A percentile compares a stretch with the other conserved stretches of the same genome.
Evolutionary conservation across 106 monocot species (phyloP).

Genomic region (Dendrobium officinale): DNA sequence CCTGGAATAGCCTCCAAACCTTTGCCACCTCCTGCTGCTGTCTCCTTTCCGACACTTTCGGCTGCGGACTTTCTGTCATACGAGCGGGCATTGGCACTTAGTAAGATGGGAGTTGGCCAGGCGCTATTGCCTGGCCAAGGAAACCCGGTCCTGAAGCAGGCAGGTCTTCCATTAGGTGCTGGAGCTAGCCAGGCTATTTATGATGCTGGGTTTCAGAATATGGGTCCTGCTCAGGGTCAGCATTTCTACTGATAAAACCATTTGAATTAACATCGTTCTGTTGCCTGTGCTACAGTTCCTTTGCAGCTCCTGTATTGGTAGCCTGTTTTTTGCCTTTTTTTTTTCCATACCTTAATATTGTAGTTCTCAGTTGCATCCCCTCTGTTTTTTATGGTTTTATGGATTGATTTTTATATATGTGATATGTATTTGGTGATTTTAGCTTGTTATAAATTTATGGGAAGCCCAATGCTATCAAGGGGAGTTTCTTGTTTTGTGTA

Average conservation of each 20-base stretch:
- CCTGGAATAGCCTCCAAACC: slow-evolving; percentile 38
- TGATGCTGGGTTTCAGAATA: slow-evolving; percentile 50
- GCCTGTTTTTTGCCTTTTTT: background rate
- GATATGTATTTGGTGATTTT: background rate
- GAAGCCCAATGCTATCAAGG: too few species aligned
- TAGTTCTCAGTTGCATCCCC: background rate
- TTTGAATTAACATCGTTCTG: background rate
- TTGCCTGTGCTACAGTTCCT: background rate
- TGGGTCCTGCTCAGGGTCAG: slow-evolving; percentile 36
- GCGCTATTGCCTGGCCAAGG: slow-evolving; percentile 7
- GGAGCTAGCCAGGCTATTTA: slow-evolving; percentile 70
- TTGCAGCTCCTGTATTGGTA: background rate
- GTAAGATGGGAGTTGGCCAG: slow-evolving; percentile 46
- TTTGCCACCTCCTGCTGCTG: slow-evolving; percentile 38
- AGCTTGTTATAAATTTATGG: too few species aligned
- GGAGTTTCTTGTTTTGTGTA: too few species aligned
- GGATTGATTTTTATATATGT: background rate
- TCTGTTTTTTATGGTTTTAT: background rate
- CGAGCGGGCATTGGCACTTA: slow-evolving; percentile 39
- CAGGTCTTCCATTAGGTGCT: slow-evolving; percentile 38
- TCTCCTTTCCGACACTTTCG: slow-evolving; percentile 29
- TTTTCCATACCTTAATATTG: background rate
- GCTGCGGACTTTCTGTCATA: slow-evolving; percentile 36
- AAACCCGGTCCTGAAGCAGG: slow-evolving; percentile 32
- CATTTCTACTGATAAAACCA: background rate